phyloP scores from a whole-genome alignment of 106 monocot genomes.

The Chionographis japonica region DNA sequence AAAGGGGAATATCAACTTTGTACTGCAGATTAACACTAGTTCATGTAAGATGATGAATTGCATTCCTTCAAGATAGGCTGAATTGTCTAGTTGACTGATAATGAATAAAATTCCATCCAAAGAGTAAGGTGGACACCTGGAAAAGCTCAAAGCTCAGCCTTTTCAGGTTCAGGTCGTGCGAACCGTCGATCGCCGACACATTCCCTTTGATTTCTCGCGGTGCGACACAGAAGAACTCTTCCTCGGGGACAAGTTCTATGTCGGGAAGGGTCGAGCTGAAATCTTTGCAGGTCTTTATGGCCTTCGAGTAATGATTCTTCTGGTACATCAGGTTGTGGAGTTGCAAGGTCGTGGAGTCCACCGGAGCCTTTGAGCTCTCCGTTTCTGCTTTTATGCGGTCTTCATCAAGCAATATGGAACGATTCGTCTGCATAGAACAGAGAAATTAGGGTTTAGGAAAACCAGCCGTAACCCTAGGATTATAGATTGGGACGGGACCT shows the following conservation, averaged over 20 bases:
- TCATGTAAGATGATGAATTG: too few species aligned
- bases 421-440: slow-evolving; percentile 46
- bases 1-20: too few species aligned
- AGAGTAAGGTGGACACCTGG: slow-evolving; percentile 79
- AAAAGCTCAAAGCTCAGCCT: slow-evolving; percentile 86
- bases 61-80: too few species aligned
- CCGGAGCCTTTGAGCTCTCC: slow-evolving; percentile 82
- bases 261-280: slow-evolving; percentile 79
- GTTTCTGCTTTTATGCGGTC: slow-evolving; percentile 81
- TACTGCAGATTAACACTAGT: too few species aligned
- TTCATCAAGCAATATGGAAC: slow-evolving; percentile 82
- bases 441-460: not conserved
- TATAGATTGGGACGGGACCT: slow-evolving; percentile 28
- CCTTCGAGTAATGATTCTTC: slow-evolving; percentile 94
- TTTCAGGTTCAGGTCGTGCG: slow-evolving; percentile 93
- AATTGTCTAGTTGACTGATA: too few species aligned
- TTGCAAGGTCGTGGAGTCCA: slow-evolving; percentile 86
- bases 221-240: slow-evolving; percentile 61
- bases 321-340: slow-evolving; percentile 94
- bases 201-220: slow-evolving; percentile 73
- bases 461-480: not conserved
- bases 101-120: not conserved
- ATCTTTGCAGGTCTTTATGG: slow-evolving; percentile 90
- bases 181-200: slow-evolving; percentile 40
- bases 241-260: slow-evolving; percentile 84